These are phyloP conservation scores for Aureobasidium sp. DNA, from an alignment of 2,329 filamentous ascomycete genomes.

Conservation along the genomic window DNA sequence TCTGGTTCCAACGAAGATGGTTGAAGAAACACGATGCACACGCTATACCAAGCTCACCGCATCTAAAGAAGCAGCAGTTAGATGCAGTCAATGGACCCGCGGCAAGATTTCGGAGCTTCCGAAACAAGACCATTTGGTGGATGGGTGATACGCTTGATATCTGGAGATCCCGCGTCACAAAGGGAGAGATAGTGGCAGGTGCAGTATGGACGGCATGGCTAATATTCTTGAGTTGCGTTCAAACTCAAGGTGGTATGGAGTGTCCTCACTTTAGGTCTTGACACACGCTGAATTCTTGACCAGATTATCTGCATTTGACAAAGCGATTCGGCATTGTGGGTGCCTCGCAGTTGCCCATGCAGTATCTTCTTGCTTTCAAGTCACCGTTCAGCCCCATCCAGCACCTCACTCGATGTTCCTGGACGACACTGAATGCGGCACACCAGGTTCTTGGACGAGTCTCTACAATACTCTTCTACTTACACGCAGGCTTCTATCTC, in stretches of 20 bases:
- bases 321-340: slow-evolving; percentile 55
- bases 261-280: not conserved
- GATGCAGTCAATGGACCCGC: slow-evolving; percentile 24
- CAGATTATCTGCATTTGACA: slow-evolving; percentile 58
- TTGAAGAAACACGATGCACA: slow-evolving; percentile 21
- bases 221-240: slow-evolving; percentile 41
- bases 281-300: not conserved
- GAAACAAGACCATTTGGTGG: slow-evolving; percentile 31
- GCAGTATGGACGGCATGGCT: slow-evolving; percentile 47
- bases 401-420: slow-evolving; percentile 46
- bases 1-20: slow-evolving; percentile 25
- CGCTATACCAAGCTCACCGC: slow-evolving; percentile 35
- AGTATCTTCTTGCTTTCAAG: slow-evolving; percentile 50
- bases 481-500: slow-evolving; percentile 50
- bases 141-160: slow-evolving; percentile 20
- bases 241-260: slow-evolving; percentile 49
- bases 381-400: slow-evolving; percentile 46
- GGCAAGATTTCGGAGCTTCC: slow-evolving; percentile 21
- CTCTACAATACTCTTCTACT: slow-evolving; percentile 43
- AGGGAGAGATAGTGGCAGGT: slow-evolving; percentile 44
- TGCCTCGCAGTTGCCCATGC: slow-evolving; percentile 53
- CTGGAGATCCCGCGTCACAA: slow-evolving; percentile 39
- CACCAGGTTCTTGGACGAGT: slow-evolving; percentile 54
- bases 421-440: slow-evolving; percentile 48
- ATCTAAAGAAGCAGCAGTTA: slow-evolving; percentile 28